Percentiles rank a stretch among this genome's conserved stretches.
Evolutionary conservation across 768 basidiomycete genomes (phyloP).

Genomic region (Serpula lacrymans): DNA sequence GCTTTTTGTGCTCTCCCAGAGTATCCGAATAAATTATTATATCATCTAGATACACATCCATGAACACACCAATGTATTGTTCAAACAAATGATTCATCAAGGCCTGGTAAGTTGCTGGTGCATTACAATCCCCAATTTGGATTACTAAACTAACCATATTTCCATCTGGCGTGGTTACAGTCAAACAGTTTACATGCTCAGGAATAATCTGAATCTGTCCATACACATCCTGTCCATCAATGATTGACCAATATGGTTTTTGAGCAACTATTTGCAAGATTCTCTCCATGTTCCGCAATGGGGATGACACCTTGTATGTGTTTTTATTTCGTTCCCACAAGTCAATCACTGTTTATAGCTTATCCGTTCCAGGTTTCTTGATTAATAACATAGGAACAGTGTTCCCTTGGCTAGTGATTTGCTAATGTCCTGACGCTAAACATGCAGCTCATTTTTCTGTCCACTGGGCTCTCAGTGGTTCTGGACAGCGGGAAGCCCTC

Average conservation of each 20-base stretch:
- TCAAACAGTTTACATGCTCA: constrained; percentile 20
- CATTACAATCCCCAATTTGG: constrained; percentile 32
- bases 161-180: constrained; percentile 37
- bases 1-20: constrained; percentile 24
- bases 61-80: constrained; percentile 25
- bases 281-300: constrained; percentile 23
- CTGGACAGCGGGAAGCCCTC: constrained; percentile 34
- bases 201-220: constrained; percentile 26
- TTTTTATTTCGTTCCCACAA: constrained; percentile 28
- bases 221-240: constrained; percentile 30
- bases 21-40: constrained; percentile 33
- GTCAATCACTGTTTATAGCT: constrained; percentile 21
- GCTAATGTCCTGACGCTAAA: constrained; percentile 27
- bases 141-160: constrained; percentile 41
- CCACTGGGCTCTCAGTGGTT: constrained; percentile 23
- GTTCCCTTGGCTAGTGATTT: constrained; percentile 20
- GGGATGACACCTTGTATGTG: constrained; percentile 22
- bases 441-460: constrained; percentile 26
- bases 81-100: constrained; percentile 41
- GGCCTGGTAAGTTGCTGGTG: constrained; percentile 38
- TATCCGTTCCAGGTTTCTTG: constrained; percentile 19
- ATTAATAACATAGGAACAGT: constrained; percentile 32
- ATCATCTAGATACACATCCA: constrained; percentile 35
- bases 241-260: constrained; percentile 14
- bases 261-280: constrained; percentile 21